Percentiles rank a stretch among this genome's conserved stretches.
These are phyloP conservation scores for Curvularia sp. DNA, from an alignment of 2,329 filamentous ascomycete genomes.

Conservation along the genomic window DNA sequence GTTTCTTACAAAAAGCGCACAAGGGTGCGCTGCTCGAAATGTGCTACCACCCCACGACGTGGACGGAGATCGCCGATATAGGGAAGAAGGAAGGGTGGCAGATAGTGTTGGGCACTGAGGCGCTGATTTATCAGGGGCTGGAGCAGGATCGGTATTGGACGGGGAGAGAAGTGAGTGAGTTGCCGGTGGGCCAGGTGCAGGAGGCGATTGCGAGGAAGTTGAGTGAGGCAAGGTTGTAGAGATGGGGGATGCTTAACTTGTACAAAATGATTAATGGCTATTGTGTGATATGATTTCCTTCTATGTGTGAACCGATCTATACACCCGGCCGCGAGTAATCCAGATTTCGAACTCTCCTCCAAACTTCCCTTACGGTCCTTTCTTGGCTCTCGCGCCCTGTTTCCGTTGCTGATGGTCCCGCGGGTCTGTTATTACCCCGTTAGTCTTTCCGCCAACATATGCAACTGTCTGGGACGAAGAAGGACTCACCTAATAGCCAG, in stretches of 20 bases:
- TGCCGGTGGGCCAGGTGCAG: slow-evolving; percentile 68
- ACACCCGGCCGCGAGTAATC: slow-evolving; percentile 72
- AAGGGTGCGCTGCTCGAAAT: slow-evolving; percentile 79
- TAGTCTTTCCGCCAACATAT: background rate
- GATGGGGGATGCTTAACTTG: background rate
- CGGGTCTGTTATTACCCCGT: slow-evolving; percentile 59
- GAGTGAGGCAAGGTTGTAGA: slow-evolving; percentile 35
- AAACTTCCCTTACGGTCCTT: slow-evolving; percentile 73
- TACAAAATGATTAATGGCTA: background rate
- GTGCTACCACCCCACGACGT: slow-evolving; percentile 78
- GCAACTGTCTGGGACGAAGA: background rate
- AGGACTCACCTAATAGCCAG: slow-evolving; percentile 67
- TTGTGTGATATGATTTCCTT: background rate
- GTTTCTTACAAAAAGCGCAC: slow-evolving; percentile 56
- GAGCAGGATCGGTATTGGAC: slow-evolving; percentile 72
- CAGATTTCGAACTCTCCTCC: slow-evolving; percentile 70
- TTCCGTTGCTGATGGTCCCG: slow-evolving; percentile 66
- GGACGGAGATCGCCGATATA: slow-evolving; percentile 68
- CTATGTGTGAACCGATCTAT: background rate
- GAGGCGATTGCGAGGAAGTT: slow-evolving; percentile 55
- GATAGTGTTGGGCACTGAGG: slow-evolving; percentile 77
- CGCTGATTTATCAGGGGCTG: slow-evolving; percentile 77
- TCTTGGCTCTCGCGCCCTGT: slow-evolving; percentile 72
- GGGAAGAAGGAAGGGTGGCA: slow-evolving; percentile 70
- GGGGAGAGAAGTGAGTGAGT: slow-evolving; percentile 62